Percentiles rank a stretch among this genome's conserved stretches.
phyloP scores from a whole-genome alignment of 2,329 filamentous ascomycete genomes.

The Colletotrichum liaoningense region DNA sequence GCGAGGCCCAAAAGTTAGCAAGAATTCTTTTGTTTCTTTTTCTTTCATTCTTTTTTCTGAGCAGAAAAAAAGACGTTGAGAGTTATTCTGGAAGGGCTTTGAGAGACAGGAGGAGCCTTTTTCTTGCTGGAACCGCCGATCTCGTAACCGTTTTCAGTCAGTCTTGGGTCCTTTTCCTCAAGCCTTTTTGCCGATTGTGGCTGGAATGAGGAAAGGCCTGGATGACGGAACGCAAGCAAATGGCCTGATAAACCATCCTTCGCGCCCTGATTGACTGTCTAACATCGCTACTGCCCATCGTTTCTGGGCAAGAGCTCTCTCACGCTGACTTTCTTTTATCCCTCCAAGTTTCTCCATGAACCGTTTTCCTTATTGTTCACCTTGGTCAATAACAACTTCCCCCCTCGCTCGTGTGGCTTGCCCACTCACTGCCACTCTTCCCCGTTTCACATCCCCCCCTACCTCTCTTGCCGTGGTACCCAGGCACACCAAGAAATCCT shows the following conservation, averaged over 20 bases:
- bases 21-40: neutral
- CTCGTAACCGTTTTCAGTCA: slow-evolving; percentile 17
- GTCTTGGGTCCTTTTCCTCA: neutral
- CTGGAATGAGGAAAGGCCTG: neutral
- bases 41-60: neutral
- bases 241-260: neutral
- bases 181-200: neutral
- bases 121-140: slow-evolving; percentile 5
- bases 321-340: no score
- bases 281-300: slow-evolving; percentile 3
- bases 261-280: neutral
- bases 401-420: neutral
- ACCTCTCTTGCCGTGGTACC: neutral
- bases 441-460: neutral
- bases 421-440: neutral
- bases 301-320: neutral
- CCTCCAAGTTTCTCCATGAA: neutral
- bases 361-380: slow-evolving; percentile 14
- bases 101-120: neutral
- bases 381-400: neutral
- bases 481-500: neutral
- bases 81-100: slow-evolving; percentile 13
- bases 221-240: slow-evolving; percentile 4
- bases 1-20: neutral
- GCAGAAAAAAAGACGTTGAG: neutral